Conservation (phyloP, 306 rosid genomes). For the Cyamopsis tetragonoloba region DNA sequence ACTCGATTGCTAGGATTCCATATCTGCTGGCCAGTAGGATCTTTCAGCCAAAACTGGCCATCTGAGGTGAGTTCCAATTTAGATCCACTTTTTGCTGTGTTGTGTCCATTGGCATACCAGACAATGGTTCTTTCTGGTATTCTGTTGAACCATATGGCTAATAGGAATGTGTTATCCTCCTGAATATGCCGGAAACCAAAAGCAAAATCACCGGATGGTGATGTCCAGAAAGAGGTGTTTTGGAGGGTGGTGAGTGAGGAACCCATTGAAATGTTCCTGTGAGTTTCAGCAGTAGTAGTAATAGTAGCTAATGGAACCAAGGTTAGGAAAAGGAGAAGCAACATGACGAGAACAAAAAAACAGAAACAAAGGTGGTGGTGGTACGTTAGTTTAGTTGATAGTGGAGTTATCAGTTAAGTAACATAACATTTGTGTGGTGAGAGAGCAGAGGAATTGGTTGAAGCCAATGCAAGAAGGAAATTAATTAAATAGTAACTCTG, state of each 20-base stretch:
- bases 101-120: conserved; percentile 38
- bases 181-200: conserved; percentile 36
- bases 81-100: conserved; percentile 29
- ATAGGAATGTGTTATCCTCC: conserved; percentile 23
- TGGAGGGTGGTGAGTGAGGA: conserved; percentile 25
- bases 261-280: conserved; percentile 9
- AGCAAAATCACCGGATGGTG: conserved; percentile 44
- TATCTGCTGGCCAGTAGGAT: conserved; percentile 18
- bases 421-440: too few relatives aligned
- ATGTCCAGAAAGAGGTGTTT: conserved; percentile 10
- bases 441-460: too few relatives aligned
- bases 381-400: too few relatives aligned
- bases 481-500: too few relatives aligned
- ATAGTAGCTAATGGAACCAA: not conserved
- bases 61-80: conserved; percentile 21
- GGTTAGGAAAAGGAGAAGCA: not conserved
- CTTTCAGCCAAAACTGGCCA: conserved; percentile 29
- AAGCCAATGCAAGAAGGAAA: too few relatives aligned
- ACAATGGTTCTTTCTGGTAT: conserved; percentile 34
- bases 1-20: not conserved
- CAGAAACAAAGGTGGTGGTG: too few relatives aligned
- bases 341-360: too few relatives aligned
- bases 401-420: too few relatives aligned
- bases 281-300: conserved; percentile 3
- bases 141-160: conserved; percentile 48